Evolutionary conservation across 768 basidiomycete genomes (phyloP), one percentile per base, ranked within the genome.

Genomic region (Suillus cothurnatus): DNA sequence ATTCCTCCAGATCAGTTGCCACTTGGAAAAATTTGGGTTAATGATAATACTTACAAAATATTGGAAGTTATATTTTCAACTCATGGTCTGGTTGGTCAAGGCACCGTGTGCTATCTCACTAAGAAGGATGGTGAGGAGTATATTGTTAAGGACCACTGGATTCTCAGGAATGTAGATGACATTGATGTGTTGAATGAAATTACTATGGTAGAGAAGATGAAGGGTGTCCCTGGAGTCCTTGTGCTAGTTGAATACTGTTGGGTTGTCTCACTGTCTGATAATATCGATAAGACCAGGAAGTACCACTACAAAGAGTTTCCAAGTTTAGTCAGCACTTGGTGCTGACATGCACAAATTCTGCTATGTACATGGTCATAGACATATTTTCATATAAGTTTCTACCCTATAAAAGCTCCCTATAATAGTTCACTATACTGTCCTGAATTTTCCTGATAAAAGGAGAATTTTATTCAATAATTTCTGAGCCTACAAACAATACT

Each of bases 131-230:
- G 38, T 4, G 34, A 28, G 26, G 64, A 49, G 4, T 59, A 66
- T 0, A 43, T 32, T 0, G 28, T 68, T 2, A 68, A 68, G 21
- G 62, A 68, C 28, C 28, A 38, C 1, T 68, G 64, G 67, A 61
- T 66, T 8, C 28, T 52, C 15, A 1, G 28, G 11, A 45, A 61
- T 15, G 52, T n/a, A 52, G 4, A 21, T 38, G 1, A 17, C 60
- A 17, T n/a, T n/a, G n/a, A n/a, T n/a, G 63, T 65, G 38, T 57
- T 55, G 11, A 63, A 59, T 0, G 57, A 68, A n/a, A 49, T 52
- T 5, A 38, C 2, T 19, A 68, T 68, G 12, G n/a, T 68, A 5
- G 17, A 36, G 6, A 62, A 52, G 7, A 61, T 68, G 21, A n/a
- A 61, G 7, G 36, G 12, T 1, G 41, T 68, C 11, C 15, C 47